phyloP scores from a whole-genome alignment of 2,329 filamentous ascomycete genomes.

The Xylaria hypoxylon region DNA sequence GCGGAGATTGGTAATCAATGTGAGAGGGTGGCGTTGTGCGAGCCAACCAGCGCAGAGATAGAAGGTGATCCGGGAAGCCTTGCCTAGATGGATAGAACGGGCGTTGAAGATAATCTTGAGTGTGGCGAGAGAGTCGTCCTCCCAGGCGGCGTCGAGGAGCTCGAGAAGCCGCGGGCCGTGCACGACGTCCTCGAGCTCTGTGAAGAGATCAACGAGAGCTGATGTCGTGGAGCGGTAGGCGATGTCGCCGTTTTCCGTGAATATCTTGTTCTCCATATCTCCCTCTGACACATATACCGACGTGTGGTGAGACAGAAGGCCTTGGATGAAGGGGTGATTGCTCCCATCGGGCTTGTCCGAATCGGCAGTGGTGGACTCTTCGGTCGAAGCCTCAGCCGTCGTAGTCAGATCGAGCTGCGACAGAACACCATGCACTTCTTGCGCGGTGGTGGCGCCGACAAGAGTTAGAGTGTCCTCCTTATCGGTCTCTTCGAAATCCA shows the following conservation, averaged over 20 bases:
- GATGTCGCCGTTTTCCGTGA: slow-evolving; percentile 65
- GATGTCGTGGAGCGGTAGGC: slow-evolving; percentile 60
- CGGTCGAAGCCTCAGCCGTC: slow-evolving; percentile 1
- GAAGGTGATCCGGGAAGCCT: slow-evolving; percentile 60
- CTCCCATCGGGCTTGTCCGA: neutral
- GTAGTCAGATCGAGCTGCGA: slow-evolving; percentile 13
- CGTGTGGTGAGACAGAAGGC: slow-evolving; percentile 45
- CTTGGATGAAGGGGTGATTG: slow-evolving; percentile 52
- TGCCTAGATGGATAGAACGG: slow-evolving; percentile 71
- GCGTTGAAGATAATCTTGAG: slow-evolving; percentile 71
- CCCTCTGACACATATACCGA: slow-evolving; percentile 12
- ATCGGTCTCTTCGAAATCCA: neutral
- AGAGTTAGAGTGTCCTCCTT: slow-evolving; percentile 16
- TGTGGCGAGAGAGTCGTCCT: slow-evolving; percentile 59
- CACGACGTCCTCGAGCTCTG: slow-evolving; percentile 59
- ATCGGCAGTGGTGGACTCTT: neutral
- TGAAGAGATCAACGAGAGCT: slow-evolving; percentile 65
- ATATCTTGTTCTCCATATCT: slow-evolving; percentile 57
- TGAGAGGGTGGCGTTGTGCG: slow-evolving; percentile 64
- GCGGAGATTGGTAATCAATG: slow-evolving; percentile 63
- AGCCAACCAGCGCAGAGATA: slow-evolving; percentile 69
- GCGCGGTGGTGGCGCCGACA: neutral
- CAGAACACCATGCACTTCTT: slow-evolving; percentile 2
- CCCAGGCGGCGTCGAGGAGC: slow-evolving; percentile 63
- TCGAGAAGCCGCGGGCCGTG: slow-evolving; percentile 53